Base-by-base conservation (phyloP, 1,139 yeast genomes). In the Barnettozyma hawaiiensis region DNA sequence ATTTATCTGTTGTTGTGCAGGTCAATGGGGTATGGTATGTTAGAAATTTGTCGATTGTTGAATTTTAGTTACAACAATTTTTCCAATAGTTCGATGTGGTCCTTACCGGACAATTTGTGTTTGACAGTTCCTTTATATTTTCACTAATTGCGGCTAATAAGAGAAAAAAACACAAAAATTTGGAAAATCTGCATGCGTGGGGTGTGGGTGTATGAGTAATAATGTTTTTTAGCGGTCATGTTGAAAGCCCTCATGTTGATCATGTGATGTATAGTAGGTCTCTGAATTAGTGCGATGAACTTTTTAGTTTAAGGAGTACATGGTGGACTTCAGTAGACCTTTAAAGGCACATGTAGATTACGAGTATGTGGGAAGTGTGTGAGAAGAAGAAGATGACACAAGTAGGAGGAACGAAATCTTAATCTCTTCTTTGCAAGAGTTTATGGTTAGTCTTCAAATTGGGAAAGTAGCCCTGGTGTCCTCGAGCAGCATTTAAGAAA, bases 1-100 rank as follows among this genome's bases (percentile, higher is more conserved):
- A 44, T 44, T 41, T 28, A 36, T 44, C 23, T 41, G 43, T 31
- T 36, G 38, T 33, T 33, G 31, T 39, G n/a, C n/a, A n/a, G n/a
- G n/a, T n/a, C n/a, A n/a, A n/a, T n/a, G 35, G 36, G 32, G 35
- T 44, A 29, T 38, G 19, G 19, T 34, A 38, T 35, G 36, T 32
- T 31, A 35, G 40, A 32, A 20, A 36, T 33, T 21, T 27, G 35
- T 18, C 34, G 35, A 20, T 33, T 14, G 31, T 28, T 22, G 26
- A 18, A 33, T 32, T 38, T 26, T 31, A 24, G 31, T 24, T 36
- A 41, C 43, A 41, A 41, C 43, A 41, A 41, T 36, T 41, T 35
- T 41, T 37, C 27, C 34, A 23, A 16, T 8, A n/a, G 14, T n/a
- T n/a, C n/a, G n/a, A 21, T 38, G 45, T 34, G 43, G 35, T 24